A percentile compares a stretch with the other conserved stretches of the same genome.
Evolutionary conservation across 805 yeast genomes (phyloP).

Genomic region (Naumovozyma baii): DNA sequence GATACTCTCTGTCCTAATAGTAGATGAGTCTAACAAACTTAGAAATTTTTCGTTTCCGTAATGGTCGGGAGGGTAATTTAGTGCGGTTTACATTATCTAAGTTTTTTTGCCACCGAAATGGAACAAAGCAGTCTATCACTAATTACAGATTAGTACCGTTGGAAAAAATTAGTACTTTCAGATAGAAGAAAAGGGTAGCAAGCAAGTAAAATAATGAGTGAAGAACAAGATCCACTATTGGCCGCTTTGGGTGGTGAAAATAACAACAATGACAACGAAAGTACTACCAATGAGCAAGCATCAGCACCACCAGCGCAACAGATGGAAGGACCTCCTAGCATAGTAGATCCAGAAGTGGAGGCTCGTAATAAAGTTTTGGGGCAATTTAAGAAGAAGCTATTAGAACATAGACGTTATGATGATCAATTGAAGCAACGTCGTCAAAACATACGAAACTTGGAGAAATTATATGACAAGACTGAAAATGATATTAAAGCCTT

Average conservation of each 20-base stretch:
- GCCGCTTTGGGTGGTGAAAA: conserved; percentile 39
- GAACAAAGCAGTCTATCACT: too few species aligned
- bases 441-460: conserved; percentile 71
- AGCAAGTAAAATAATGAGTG: conserved; percentile 34
- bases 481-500: conserved; percentile 95
- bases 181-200: not conserved
- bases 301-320: conserved; percentile 1
- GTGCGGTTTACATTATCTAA: too few species aligned
- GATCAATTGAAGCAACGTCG: conserved; percentile 79
- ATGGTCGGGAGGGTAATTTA: not conserved
- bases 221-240: conserved; percentile 69
- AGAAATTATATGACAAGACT: conserved; percentile 78
- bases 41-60: not conserved
- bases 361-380: conserved; percentile 62
- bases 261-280: conserved; percentile 4
- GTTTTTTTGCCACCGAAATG: not conserved
- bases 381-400: conserved; percentile 72
- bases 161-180: too few species aligned
- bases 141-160: too few species aligned
- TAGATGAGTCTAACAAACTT: too few species aligned
- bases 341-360: conserved; percentile 47
- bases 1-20: too few species aligned
- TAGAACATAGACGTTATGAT: conserved; percentile 93
- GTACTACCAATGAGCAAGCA: conserved; percentile 6
- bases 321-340: conserved; percentile 25